A percentile compares a stretch with the other conserved stretches of the same genome.
These are phyloP conservation scores for Cyclotella distinguenda DNA, from an alignment of 108 stramenopile species.

Conservation along the genomic window DNA sequence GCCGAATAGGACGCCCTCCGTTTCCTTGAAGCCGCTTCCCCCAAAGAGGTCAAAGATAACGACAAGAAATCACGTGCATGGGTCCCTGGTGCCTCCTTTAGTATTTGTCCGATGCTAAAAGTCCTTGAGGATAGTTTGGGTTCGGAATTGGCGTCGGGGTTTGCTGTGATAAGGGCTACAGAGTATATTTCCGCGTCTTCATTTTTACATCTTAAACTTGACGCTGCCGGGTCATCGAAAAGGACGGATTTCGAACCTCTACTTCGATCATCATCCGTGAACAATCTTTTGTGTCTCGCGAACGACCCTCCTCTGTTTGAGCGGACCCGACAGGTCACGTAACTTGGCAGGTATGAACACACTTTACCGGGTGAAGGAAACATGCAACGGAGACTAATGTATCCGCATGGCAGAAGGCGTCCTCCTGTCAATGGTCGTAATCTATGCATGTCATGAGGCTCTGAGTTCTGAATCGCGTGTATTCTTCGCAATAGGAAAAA, in stretches of 20 bases:
- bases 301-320: too few species aligned
- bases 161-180: conserved; percentile 23
- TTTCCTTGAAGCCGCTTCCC: conserved; percentile 35
- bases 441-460: too few species aligned
- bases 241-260: too few species aligned
- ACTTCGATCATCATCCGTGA: not conserved
- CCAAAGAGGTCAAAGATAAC: conserved; percentile 55
- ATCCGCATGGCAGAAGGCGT: too few species aligned
- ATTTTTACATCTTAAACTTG: not conserved
- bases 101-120: conserved; percentile 49
- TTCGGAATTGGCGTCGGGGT: conserved; percentile 9
- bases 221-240: too few species aligned
- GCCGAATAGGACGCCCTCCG: conserved; percentile 27
- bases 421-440: too few species aligned
- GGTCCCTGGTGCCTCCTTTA: conserved; percentile 54
- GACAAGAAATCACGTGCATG: conserved; percentile 82
- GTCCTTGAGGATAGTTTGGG: conserved; percentile 20
- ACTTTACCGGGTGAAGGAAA: too few species aligned
- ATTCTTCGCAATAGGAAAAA: too few species aligned
- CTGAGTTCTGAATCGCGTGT: too few species aligned
- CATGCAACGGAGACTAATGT: too few species aligned
- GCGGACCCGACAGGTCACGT: too few species aligned
- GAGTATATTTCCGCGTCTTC: conserved; percentile 31
- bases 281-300: not conserved
- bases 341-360: too few species aligned